These are phyloP conservation scores for Rhodotorula sp. DNA, from an alignment of 1,284 basidiomycete species.

Conservation along the genomic window DNA sequence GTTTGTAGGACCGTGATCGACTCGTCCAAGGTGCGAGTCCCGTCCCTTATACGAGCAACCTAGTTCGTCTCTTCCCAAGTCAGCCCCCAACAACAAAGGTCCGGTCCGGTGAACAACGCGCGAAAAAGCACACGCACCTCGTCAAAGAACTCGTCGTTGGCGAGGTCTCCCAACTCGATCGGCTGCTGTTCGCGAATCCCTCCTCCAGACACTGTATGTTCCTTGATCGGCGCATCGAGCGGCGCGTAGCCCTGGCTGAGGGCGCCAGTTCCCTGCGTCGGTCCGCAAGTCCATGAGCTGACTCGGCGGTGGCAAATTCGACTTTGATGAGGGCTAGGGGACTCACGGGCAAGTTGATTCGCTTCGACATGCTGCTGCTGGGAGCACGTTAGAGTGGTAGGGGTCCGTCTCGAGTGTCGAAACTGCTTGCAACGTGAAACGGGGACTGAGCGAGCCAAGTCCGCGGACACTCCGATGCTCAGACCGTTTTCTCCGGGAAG, in stretches of 20 bases:
- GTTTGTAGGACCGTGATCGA: slow-evolving; percentile 1
- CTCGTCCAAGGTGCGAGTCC: slow-evolving; percentile 1
- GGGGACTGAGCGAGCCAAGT: not conserved
- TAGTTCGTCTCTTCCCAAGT: not conserved
- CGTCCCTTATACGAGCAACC: slow-evolving; percentile 23
- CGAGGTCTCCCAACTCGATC: slow-evolving; percentile 25
- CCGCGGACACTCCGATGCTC: not conserved
- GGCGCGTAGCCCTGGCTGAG: slow-evolving; percentile 8
- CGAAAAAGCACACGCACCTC: not conserved
- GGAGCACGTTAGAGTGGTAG: not conserved
- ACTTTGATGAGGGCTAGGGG: not conserved
- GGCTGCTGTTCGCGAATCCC: slow-evolving; percentile 10
- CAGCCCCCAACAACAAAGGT: not conserved
- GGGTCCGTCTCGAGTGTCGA: not conserved
- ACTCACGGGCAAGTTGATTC: not conserved
- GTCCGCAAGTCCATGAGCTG: too few species aligned
- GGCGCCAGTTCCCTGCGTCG: not conserved
- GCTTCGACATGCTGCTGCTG: not conserved
- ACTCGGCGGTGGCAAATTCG: too few species aligned
- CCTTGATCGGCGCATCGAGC: slow-evolving; percentile 10
- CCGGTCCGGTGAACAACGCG: not conserved
- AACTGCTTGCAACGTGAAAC: not conserved
- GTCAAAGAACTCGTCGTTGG: slow-evolving; percentile 12
- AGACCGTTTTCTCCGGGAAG: not conserved
- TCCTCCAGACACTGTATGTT: slow-evolving; percentile 14